Evolutionary conservation across 164 flowering plant genomes (phyloP), one percentile per base, ranked within the genome.

Genomic region (Sedum album): DNA sequence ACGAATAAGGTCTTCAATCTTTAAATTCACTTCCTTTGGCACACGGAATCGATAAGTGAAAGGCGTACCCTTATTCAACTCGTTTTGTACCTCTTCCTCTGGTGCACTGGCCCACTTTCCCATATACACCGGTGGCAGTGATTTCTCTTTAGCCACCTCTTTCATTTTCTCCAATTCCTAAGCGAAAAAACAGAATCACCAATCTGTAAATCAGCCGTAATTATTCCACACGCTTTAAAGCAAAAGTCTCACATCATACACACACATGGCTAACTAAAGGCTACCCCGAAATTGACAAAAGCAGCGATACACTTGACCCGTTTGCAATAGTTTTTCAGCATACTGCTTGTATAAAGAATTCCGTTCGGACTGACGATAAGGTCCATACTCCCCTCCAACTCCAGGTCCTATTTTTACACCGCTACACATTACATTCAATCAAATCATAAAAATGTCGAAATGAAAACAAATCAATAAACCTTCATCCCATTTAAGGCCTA

Each of bases 401-500:
- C 76, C 86, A 73, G 97, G 98, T 4, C 98, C 98, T 93, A 73
- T 21, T 79, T 33, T 68, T 62, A 30, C 60, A 46, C n/a, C 20
- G 28, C 53, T 11, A 33, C 11, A 30, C 60, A 25, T 23, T 53
- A 21, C 11, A 6, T 23, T 11, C 11, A 41, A 18, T 18, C 4
- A 65, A 38, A 38, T 51, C 33, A 49, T 31, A 68, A 17, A 28
- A 33, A 48, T 0, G 14, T n/a, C 1, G 7, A 33, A 39, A 31
- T 31, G 21, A 31, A 35, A 31, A 39, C 17, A n/a, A 65, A 14
- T 9, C 10, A n/a, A 31, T 15, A 15, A 44, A 46, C 98, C 99
- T 85, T 94, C 99, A 76, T 94, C 97, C 97, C 99, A 94, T 68
- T 83, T 72, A 70, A 94, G 92, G 48, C 96, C 97, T 63, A 94